Conservation (phyloP, 441 rosid species). For the Erodium trifolium region DNA sequence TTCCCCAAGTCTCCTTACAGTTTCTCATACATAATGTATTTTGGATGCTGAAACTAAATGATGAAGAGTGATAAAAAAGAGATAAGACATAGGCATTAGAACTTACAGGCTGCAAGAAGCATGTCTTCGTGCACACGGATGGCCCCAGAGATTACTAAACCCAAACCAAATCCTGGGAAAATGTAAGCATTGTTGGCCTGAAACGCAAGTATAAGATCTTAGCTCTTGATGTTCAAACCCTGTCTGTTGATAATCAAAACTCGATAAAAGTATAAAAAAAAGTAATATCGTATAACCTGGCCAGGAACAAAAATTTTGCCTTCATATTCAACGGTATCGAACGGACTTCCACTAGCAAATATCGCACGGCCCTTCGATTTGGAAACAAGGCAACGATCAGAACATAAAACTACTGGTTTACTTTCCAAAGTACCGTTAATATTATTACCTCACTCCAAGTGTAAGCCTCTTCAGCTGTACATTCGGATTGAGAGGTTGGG, state of each 20-base stretch:
- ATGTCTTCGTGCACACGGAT: background rate
- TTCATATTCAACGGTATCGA: background rate
- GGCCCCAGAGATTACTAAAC: background rate
- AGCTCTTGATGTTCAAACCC: background rate
- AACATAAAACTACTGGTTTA: background rate
- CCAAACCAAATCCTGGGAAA: background rate
- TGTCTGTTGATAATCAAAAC: background rate
- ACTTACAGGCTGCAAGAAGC: background rate
- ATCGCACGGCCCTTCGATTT: background rate
- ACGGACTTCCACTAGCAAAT: background rate
- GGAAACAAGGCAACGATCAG: background rate
- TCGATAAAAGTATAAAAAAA: background rate
- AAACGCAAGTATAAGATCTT: background rate
- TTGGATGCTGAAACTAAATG: too few species aligned
- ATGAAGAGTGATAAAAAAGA: too few species aligned
- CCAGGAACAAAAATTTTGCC: background rate
- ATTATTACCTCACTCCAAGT: conserved; percentile 21
- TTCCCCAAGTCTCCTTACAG: too few species aligned
- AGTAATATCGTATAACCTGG: background rate
- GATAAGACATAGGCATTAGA: too few species aligned
- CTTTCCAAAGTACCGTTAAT: background rate
- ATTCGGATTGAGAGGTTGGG: conserved; percentile 24
- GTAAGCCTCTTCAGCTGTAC: conserved; percentile 23
- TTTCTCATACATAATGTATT: too few species aligned
- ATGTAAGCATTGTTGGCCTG: background rate